A percentile compares a stretch with the other conserved stretches of the same genome.
These are phyloP conservation scores for Boletus sp. DNA, from an alignment of 768 basidiomycete genomes.

Conservation along the genomic window DNA sequence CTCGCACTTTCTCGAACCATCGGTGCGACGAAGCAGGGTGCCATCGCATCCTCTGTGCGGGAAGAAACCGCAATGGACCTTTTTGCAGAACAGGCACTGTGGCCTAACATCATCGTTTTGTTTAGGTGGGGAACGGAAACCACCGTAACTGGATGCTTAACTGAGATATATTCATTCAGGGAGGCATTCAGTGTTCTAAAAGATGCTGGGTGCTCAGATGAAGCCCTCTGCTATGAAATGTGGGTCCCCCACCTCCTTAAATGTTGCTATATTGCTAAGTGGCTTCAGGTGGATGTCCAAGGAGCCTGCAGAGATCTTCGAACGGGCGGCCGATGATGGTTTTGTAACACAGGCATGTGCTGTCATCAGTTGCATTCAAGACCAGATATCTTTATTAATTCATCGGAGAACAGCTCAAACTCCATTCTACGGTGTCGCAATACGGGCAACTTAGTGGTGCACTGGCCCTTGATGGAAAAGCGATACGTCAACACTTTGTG, in stretches of 20 bases:
- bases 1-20: constrained; percentile 56
- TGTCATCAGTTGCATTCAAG: not conserved
- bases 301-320: constrained; percentile 68
- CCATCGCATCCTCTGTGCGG: constrained; percentile 58
- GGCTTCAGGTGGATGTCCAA: constrained; percentile 65
- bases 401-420: constrained; percentile 45
- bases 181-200: constrained; percentile 62
- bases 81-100: constrained; percentile 63
- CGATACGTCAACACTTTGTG: constrained; percentile 51
- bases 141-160: not conserved
- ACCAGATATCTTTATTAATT: not conserved
- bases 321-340: constrained; percentile 64
- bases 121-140: constrained; percentile 42
- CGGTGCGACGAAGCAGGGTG: constrained; percentile 62
- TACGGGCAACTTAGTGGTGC: constrained; percentile 61
- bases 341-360: constrained; percentile 52
- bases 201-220: constrained; percentile 64
- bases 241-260: constrained; percentile 21
- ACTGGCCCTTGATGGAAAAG: constrained; percentile 51
- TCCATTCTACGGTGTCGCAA: constrained; percentile 61
- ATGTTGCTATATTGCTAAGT: not conserved
- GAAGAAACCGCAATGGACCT: constrained; percentile 68
- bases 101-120: constrained; percentile 66
- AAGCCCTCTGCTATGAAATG: constrained; percentile 68
- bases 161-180: constrained; percentile 29